Percentiles rank a stretch among this genome's conserved stretches.
Conservation (phyloP, 2,329 filamentous ascomycete genomes). For the Venturia asperata region DNA sequence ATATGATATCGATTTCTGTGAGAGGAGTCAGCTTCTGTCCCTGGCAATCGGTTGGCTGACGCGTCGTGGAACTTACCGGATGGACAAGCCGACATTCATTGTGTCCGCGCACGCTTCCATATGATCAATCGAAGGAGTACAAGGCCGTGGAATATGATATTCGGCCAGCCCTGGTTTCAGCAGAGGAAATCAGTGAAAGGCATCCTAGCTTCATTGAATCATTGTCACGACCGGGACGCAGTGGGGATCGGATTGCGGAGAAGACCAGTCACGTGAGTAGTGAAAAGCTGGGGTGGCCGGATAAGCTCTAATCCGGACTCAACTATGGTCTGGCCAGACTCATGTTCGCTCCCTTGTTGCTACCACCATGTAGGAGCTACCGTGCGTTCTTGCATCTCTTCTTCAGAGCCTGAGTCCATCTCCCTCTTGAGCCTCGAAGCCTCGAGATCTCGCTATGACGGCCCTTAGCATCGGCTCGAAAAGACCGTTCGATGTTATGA, state of each 20-base stretch:
- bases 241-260: too few relatives aligned
- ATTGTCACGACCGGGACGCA: not conserved
- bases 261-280: not conserved
- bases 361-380: not conserved
- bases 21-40: not conserved
- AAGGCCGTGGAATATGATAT: not conserved
- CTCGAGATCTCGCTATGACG: not conserved
- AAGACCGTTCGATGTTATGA: constrained; percentile 9
- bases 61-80: not conserved
- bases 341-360: not conserved
- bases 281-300: not conserved
- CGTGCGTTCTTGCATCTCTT: not conserved
- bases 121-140: not conserved
- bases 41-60: not conserved
- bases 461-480: constrained; percentile 15
- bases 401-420: not conserved
- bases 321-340: not conserved
- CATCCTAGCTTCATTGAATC: too few relatives aligned
- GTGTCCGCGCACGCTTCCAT: not conserved
- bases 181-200: not conserved
- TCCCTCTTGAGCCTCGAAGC: not conserved
- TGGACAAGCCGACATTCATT: not conserved
- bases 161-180: not conserved
- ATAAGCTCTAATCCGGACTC: not conserved
- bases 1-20: not conserved